Evolutionary conservation across 768 basidiomycete genomes (phyloP).

Genomic region (Tulasnella sp.): DNA sequence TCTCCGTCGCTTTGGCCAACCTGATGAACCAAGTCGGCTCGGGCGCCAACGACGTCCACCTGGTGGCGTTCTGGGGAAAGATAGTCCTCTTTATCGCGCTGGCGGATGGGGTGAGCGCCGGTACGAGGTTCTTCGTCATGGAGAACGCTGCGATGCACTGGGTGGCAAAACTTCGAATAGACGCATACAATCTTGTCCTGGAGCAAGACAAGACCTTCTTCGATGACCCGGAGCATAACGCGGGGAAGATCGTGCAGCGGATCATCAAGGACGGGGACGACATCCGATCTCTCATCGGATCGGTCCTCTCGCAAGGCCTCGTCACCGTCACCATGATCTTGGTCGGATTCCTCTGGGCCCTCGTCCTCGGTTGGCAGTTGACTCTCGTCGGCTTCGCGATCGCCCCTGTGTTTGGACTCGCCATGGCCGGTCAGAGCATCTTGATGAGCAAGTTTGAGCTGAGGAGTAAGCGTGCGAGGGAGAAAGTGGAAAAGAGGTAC

Average conservation of each 20-base stretch:
- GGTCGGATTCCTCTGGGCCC: conserved; percentile 81
- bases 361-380: conserved; percentile 81
- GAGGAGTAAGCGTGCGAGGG: conserved; percentile 73
- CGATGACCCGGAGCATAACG: conserved; percentile 50
- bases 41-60: conserved; percentile 20
- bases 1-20: conserved; percentile 57
- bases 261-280: conserved; percentile 88
- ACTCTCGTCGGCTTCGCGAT: conserved; percentile 83
- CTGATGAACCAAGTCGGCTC: conserved; percentile 22
- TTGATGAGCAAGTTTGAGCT: conserved; percentile 61
- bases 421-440: conserved; percentile 64
- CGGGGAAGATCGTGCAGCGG: conserved; percentile 54
- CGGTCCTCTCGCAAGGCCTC: conserved; percentile 56
- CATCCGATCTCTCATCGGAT: conserved; percentile 60
- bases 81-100: conserved; percentile 54
- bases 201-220: conserved; percentile 82
- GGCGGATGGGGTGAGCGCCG: conserved; percentile 61
- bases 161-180: conserved; percentile 53
- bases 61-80: conserved; percentile 11
- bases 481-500: conserved; percentile 73
- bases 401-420: conserved; percentile 67
- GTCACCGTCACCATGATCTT: conserved; percentile 73
- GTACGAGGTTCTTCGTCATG: conserved; percentile 70
- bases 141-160: conserved; percentile 64
- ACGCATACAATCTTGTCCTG: conserved; percentile 48